Percentiles rank a stretch among this genome's conserved stretches.
Conservation (phyloP, 352 stramenopile species). For the Blastocystis sp. region DNA sequence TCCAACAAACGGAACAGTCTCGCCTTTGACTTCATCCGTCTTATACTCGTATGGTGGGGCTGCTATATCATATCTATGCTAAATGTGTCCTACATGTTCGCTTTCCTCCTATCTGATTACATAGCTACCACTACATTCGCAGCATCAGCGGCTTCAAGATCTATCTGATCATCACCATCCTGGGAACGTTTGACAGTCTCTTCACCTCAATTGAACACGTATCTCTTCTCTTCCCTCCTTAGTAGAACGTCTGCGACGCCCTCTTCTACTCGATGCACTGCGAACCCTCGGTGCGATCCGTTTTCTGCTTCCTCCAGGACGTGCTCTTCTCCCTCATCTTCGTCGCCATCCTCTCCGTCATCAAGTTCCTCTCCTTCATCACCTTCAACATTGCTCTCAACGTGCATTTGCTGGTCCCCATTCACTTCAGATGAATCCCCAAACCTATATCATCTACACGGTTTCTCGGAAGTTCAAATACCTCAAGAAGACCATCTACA, state of each 20-base stretch:
- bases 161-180: constrained; percentile 25
- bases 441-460: constrained; percentile 15
- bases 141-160: constrained; percentile 30
- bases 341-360: not conserved
- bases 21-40: not conserved
- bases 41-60: not conserved
- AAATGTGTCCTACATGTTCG: not conserved
- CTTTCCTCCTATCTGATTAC: not conserved
- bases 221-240: not conserved
- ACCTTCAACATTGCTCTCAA: constrained; percentile 9
- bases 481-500: not conserved
- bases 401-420: not conserved
- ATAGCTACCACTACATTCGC: constrained; percentile 14
- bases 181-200: constrained; percentile 2
- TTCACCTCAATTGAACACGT: constrained; percentile 27
- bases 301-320: not conserved
- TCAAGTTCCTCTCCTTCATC: not conserved
- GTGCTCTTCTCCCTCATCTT: not conserved
- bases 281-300: not conserved
- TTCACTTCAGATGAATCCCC: not conserved
- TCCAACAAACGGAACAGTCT: not conserved
- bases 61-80: not conserved
- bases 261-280: not conserved
- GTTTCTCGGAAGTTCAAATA: constrained; percentile 17
- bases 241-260: not conserved